Evolutionary conservation across 345 rosid species (phyloP), one percentile per base, ranked within the genome.

Genomic region (Moringa oleifera): DNA sequence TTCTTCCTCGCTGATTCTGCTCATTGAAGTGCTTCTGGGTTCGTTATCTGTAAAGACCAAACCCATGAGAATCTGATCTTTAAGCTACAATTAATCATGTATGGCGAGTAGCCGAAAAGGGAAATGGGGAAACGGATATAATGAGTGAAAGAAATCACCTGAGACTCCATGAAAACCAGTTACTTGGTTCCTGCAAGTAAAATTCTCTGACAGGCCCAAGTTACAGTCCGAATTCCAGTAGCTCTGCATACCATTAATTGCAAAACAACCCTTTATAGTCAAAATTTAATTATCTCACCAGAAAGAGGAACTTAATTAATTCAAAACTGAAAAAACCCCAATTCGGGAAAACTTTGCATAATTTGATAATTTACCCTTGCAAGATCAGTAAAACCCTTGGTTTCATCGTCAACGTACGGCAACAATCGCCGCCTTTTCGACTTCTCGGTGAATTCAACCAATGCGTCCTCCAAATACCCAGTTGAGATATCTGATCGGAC

Each of bases 391-490:
- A 82, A 64, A 31, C 25, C 31, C 37, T 71, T 53, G 36, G 36
- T 11, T 50, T 71, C 53, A 74, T 72, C 71, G 17, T 69, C 77
- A 58, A 36, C 12, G 62, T 46, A 71, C 50, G 77, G 15, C 19
- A 73, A 37, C 73, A 89, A 66, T 25, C 95, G 85, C 59, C 91
- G 73, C 51, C 90, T 77, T 78, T 89, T 92, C 61, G 88, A 81
- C 55, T 80, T 70, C 58, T 79, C 92, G n/a, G 70, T 73, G 45
- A 80, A 83, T 70, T 85, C 89, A 3, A 84, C 69, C 63, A 92
- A 66, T 23, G 95, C 98, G 60, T 92, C 98, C 69, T 92, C 90
- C 18, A 92, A 80, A 58, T 92, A 92, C 33, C 98, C 98, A 54
- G 95, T 81, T 18, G 98, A 89, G n/a, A 81, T 73, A 67, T 84